Base-by-base conservation (phyloP, 129 eudicot genomes). In the Centaurea solstitialis region DNA sequence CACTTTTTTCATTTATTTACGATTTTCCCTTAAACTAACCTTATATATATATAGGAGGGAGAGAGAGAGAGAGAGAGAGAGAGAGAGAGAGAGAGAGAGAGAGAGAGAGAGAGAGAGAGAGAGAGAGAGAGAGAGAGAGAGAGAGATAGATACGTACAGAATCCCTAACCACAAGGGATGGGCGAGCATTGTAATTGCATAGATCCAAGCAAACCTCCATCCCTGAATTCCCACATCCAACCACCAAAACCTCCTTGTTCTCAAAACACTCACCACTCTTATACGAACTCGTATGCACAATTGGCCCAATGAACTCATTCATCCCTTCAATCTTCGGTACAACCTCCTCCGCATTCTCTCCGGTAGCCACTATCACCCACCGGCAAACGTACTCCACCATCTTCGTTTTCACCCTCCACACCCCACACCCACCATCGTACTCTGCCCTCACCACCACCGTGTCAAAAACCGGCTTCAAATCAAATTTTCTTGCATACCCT, bases 181-280 rank as follows among this genome's bases (percentile, higher is more conserved):
- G 93, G 23, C 59, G 76, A 80, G 93, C 97, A 86, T 87, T 82
- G 83, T 79, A 77, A 82, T 89, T 91, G 83, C 90, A 86, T 0
- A 91, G 90, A 78, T 91, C 97, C 84, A 91, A 82, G 82, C 87
- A 85, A 33, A 91, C 90, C 83, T 91, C 97, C 93, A 91, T 91
- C 76, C 97, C 97, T 3, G 97, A 91, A 84, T 91, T 91, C 17
- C 97, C 93, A 84, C 96, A 88, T 2, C 93, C 97, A 47, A 91
- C 86, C n/a, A 91, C 93, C 87, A 91, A 85, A 83, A 91, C 93
- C 62, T 72, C 84, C 83, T 85, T 87, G 76, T 86, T 81, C 12
- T 79, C 24, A 86, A 91, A 91, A 39, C 59, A 79, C 30, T 87
- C 89, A 28, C 97, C 97, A 71, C 87, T 85, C 74, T 82, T 91